Percentiles rank a stretch among this genome's conserved stretches.
These are phyloP conservation scores for Cryptosporidium baileyi DNA, from an alignment of 169 alveolate species.

Conservation along the genomic window DNA sequence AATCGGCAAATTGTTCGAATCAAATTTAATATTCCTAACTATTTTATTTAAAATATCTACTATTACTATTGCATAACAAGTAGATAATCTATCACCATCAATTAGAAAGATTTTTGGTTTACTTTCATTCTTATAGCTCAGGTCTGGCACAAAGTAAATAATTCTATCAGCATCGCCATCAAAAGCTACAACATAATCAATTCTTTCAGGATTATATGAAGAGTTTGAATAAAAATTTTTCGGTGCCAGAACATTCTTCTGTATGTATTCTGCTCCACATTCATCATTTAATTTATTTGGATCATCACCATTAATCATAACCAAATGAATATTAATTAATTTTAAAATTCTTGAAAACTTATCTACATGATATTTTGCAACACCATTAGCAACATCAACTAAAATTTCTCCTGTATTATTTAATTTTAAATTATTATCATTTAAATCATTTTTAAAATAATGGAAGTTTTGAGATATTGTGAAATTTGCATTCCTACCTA, in stretches of 20 bases:
- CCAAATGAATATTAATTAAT: constrained; percentile 33
- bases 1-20: background rate
- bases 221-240: constrained; percentile 31
- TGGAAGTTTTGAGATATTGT: background rate
- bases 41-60: background rate
- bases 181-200: constrained; percentile 71
- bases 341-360: constrained; percentile 39
- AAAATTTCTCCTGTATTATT: constrained; percentile 70
- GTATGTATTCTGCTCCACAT: constrained; percentile 90
- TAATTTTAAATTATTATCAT: background rate
- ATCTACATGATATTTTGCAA: constrained; percentile 76
- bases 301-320: constrained; percentile 71
- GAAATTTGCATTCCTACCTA: background rate
- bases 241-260: constrained; percentile 81
- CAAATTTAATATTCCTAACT: background rate
- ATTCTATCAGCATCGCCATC: constrained; percentile 92
- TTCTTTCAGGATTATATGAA: background rate
- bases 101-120: constrained; percentile 2
- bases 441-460: background rate
- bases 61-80: constrained; percentile 55
- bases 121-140: constrained; percentile 35
- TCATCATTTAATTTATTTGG: constrained; percentile 76
- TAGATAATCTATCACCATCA: constrained; percentile 77
- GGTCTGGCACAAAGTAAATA: constrained; percentile 79
- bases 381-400: constrained; percentile 81